phyloP scores from a whole-genome alignment of 305 asterid species.

The Plantago lanceolata region DNA sequence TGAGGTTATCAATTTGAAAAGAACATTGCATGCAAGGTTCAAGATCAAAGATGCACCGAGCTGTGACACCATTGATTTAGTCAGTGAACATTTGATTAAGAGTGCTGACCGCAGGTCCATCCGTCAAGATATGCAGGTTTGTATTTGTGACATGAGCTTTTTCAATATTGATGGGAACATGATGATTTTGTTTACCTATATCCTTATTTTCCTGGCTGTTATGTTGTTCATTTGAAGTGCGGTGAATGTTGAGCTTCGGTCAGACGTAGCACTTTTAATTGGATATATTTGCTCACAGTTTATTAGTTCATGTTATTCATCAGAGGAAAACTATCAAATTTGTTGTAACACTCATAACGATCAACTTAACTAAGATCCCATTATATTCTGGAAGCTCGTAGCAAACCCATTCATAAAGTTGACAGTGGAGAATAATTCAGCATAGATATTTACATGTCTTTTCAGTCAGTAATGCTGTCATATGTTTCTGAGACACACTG shows the following conservation, averaged over 20 bases:
- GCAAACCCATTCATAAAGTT: not conserved
- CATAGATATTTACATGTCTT: not conserved
- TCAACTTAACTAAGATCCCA: too few species aligned
- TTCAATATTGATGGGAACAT: constrained; percentile 15
- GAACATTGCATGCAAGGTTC: constrained; percentile 46
- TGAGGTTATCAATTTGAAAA: constrained; percentile 43
- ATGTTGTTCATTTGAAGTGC: constrained; percentile 11
- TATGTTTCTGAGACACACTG: constrained; percentile 26
- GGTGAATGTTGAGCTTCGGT: constrained; percentile 15
- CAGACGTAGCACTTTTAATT: not conserved
- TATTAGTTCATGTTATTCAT: not conserved
- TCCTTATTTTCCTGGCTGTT: constrained; percentile 12
- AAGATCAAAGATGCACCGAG: constrained; percentile 55
- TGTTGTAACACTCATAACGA: too few species aligned
- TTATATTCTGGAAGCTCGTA: too few species aligned
- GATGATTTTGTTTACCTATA: constrained; percentile 16
- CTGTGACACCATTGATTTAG: constrained; percentile 39
- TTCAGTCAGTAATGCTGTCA: constrained; percentile 18
- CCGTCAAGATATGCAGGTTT: constrained; percentile 74
- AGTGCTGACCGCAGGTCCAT: constrained; percentile 45
- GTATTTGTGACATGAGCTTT: constrained; percentile 18
- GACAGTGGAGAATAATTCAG: not conserved
- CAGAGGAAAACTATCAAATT: too few species aligned
- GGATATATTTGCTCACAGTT: not conserved
- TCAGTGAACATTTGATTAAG: constrained; percentile 53